A percentile compares a stretch with the other conserved stretches of the same genome.
Evolutionary conservation across 1,284 basidiomycete species (phyloP).

Genomic region (Vanrija humicola): DNA sequence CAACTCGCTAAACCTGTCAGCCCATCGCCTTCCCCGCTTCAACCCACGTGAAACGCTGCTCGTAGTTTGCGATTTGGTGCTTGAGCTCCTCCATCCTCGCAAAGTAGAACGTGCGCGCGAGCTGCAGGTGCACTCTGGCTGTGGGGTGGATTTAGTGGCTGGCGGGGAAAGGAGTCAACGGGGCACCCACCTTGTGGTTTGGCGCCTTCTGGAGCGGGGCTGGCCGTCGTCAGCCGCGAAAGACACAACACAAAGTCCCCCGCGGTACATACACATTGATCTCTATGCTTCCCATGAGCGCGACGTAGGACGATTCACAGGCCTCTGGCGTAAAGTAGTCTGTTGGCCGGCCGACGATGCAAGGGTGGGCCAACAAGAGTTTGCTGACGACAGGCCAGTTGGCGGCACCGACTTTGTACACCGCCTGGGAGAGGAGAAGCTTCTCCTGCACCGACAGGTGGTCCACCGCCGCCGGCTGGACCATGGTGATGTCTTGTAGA

Average conservation of each 20-base stretch:
- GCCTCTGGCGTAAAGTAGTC: conserved; percentile 64
- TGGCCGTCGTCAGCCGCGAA: conserved; percentile 14
- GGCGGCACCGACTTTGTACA: conserved; percentile 73
- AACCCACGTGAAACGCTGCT: conserved; percentile 69
- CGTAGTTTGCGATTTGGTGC: conserved; percentile 64
- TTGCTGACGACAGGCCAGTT: conserved; percentile 68
- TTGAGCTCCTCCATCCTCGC: conserved; percentile 67
- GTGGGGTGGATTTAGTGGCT: background rate
- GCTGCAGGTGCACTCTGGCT: conserved; percentile 59
- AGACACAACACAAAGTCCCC: background rate
- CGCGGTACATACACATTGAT: conserved; percentile 59
- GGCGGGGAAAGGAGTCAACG: background rate
- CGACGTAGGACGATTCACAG: conserved; percentile 63
- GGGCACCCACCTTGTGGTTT: conserved; percentile 25
- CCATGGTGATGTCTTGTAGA: conserved; percentile 4
- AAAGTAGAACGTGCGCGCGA: conserved; percentile 69
- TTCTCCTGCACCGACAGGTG: conserved; percentile 44
- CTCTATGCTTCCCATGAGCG: conserved; percentile 64
- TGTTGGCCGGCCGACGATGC: conserved; percentile 56
- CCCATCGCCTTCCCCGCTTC: background rate
- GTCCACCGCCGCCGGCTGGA: conserved; percentile 12
- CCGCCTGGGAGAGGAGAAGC: conserved; percentile 75
- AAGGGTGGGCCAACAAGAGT: conserved; percentile 56
- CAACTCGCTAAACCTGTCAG: conserved; percentile 18
- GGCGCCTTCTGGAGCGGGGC: conserved; percentile 38